These are phyloP conservation scores for Schizophyllum commune DNA, from an alignment of 1,284 basidiomycete genomes.

Conservation along the genomic window DNA sequence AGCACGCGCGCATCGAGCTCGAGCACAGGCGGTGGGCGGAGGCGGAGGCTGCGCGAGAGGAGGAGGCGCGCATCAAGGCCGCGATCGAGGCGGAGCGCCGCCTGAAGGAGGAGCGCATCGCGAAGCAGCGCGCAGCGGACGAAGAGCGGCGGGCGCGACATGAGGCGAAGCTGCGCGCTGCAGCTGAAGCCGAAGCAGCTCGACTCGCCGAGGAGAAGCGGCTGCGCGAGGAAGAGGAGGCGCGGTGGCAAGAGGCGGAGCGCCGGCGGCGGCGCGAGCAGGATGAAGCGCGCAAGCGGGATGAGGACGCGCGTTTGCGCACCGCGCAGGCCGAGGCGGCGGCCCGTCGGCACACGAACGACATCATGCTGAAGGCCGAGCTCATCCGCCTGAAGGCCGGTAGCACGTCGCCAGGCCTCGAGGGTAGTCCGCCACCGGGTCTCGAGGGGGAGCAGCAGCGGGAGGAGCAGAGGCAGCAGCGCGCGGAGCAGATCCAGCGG, in stretches of 20 bases:
- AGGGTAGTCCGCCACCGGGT: too few relatives aligned
- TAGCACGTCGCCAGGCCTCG: not conserved
- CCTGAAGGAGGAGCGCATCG: not conserved
- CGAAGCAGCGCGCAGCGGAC: not conserved
- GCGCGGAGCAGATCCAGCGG: too few relatives aligned
- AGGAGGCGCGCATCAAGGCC: constrained; percentile 8
- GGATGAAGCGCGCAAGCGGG: constrained; percentile 5
- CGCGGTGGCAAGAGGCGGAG: constrained; percentile 5
- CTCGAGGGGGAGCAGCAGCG: too few relatives aligned
- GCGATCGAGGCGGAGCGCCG: not conserved
- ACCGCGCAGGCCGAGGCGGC: constrained; percentile 3
- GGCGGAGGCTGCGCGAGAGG: constrained; percentile 4
- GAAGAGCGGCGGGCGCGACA: constrained; percentile 1
- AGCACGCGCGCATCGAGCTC: not conserved
- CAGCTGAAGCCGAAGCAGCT: not conserved
- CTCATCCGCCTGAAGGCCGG: not conserved
- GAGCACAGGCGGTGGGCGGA: not conserved
- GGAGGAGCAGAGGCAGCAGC: too few relatives aligned
- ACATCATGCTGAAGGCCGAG: not conserved
- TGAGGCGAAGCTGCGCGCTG: not conserved
- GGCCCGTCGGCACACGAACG: not conserved
- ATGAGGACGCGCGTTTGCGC: constrained; percentile 5
- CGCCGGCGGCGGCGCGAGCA: constrained; percentile 4
- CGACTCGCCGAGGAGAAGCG: not conserved
- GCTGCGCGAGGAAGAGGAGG: not conserved